Evolutionary conservation across 371 early-diverging fungal species (phyloP).

Genomic region (Blakeslea trispora): DNA sequence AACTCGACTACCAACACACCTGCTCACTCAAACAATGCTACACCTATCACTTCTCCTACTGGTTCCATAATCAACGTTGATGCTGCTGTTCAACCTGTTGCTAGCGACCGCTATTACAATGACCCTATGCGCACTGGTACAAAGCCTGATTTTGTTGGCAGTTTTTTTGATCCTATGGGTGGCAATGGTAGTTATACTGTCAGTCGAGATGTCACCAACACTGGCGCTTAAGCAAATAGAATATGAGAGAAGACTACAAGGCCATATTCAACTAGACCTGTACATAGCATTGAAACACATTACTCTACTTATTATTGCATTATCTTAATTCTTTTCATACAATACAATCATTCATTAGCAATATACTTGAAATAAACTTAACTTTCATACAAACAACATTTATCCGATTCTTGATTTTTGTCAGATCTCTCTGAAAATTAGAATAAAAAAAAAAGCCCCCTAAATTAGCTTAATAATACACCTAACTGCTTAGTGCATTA

Average conservation of each 20-base stretch:
- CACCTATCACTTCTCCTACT: conserved; percentile 17
- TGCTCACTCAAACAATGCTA: conserved; percentile 12
- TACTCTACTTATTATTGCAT: background rate
- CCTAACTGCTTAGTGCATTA: too few species aligned
- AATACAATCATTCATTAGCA: background rate
- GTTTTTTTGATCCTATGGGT: conserved; percentile 47
- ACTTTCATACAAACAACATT: too few species aligned
- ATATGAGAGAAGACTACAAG: background rate
- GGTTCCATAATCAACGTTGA: conserved; percentile 7
- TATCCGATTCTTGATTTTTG: too few species aligned
- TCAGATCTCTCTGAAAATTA: too few species aligned
- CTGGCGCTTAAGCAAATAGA: conserved; percentile 30
- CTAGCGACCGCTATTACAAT: conserved; percentile 17
- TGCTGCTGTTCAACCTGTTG: background rate
- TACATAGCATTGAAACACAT: background rate
- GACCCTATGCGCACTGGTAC: conserved; percentile 23
- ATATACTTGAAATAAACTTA: too few species aligned
- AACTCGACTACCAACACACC: conserved; percentile 2
- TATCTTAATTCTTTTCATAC: background rate
- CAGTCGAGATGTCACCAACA: conserved; percentile 37
- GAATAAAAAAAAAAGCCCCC: too few species aligned
- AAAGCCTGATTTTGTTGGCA: conserved; percentile 26
- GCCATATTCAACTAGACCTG: too few species aligned
- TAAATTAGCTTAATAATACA: too few species aligned
- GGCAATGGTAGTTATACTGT: conserved; percentile 18